These are phyloP conservation scores for Casuarina glauca DNA, from an alignment of 306 rosid genomes.

Conservation along the genomic window DNA sequence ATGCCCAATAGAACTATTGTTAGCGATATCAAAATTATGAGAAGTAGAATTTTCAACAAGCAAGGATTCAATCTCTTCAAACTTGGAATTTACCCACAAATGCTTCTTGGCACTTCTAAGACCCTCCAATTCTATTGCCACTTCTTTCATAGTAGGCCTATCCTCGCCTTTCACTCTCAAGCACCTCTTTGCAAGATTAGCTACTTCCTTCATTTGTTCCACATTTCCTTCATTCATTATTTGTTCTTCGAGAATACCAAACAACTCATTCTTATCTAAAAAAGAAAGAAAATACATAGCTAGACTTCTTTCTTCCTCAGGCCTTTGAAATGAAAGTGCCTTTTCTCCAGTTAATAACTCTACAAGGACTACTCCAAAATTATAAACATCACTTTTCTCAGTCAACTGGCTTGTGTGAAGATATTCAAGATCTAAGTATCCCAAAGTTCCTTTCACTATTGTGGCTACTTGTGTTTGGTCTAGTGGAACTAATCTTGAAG, in stretches of 20 bases:
- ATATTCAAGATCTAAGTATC: conserved; percentile 35
- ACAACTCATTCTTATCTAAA: conserved; percentile 19
- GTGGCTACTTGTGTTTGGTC: conserved; percentile 31
- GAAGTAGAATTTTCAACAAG: too few species aligned
- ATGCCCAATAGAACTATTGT: too few species aligned
- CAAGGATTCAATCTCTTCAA: too few species aligned
- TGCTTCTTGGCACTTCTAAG: too few species aligned
- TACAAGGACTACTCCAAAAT: conserved; percentile 40
- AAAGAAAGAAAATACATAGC: conserved; percentile 29
- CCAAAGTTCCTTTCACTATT: conserved; percentile 37
- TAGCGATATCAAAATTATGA: too few species aligned
- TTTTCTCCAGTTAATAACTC: conserved; percentile 34
- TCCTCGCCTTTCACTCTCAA: not conserved
- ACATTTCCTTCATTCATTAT: not conserved
- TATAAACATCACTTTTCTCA: conserved; percentile 38
- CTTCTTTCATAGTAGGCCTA: conserved; percentile 38
- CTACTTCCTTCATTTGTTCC: conserved; percentile 25
- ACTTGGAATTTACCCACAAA: too few species aligned
- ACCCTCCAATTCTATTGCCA: conserved; percentile 8
- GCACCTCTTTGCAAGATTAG: conserved; percentile 13
- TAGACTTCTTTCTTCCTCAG: conserved; percentile 24
- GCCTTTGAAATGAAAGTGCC: conserved; percentile 22
- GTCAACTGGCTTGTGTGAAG: not conserved
- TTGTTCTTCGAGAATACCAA: conserved; percentile 16
- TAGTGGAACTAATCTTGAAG: conserved; percentile 29